phyloP scores from a whole-genome alignment of 2,329 filamentous ascomycete genomes.

The Colletotrichum zoysiae region DNA sequence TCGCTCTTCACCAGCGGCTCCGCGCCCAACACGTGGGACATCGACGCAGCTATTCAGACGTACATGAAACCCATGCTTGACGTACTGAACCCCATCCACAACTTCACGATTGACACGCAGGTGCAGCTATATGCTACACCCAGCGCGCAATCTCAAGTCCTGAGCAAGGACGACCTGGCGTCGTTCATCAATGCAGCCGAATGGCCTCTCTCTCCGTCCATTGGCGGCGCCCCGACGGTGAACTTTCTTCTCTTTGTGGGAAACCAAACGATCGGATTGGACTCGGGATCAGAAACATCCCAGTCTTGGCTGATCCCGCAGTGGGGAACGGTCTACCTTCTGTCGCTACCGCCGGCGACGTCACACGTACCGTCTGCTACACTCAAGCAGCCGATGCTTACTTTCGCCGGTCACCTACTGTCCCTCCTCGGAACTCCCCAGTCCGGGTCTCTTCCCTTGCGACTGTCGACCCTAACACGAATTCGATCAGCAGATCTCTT shows the following conservation, averaged over 20 bases:
- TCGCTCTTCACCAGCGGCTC: slow-evolving; percentile 89
- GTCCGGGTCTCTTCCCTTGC: slow-evolving; percentile 85
- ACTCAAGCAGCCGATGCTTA: slow-evolving; percentile 85
- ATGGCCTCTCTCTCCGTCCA: slow-evolving; percentile 95
- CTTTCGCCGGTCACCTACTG: slow-evolving; percentile 90
- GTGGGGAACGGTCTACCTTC: slow-evolving; percentile 82
- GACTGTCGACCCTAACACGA: slow-evolving; percentile 86
- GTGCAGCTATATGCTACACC: slow-evolving; percentile 91
- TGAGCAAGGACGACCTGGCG: slow-evolving; percentile 88
- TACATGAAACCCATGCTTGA: slow-evolving; percentile 87
- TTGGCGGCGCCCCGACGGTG: slow-evolving; percentile 91
- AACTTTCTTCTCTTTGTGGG: slow-evolving; percentile 96
- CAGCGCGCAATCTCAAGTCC: slow-evolving; percentile 71
- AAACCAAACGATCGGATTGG: slow-evolving; percentile 74
- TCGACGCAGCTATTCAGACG: slow-evolving; percentile 82
- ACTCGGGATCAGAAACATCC: slow-evolving; percentile 61
- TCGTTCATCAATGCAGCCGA: slow-evolving; percentile 98
- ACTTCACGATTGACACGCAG: slow-evolving; percentile 96
- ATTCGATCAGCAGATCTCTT: slow-evolving; percentile 87
- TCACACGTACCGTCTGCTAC: slow-evolving; percentile 71
- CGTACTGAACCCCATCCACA: slow-evolving; percentile 85
- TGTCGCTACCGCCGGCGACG: slow-evolving; percentile 61
- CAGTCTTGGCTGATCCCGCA: slow-evolving; percentile 92
- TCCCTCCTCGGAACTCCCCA: slow-evolving; percentile 88
- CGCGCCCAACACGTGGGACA: slow-evolving; percentile 88